Evolutionary conservation across 768 basidiomycete species (phyloP).

Genomic region (Dacryopinax spathularia): DNA sequence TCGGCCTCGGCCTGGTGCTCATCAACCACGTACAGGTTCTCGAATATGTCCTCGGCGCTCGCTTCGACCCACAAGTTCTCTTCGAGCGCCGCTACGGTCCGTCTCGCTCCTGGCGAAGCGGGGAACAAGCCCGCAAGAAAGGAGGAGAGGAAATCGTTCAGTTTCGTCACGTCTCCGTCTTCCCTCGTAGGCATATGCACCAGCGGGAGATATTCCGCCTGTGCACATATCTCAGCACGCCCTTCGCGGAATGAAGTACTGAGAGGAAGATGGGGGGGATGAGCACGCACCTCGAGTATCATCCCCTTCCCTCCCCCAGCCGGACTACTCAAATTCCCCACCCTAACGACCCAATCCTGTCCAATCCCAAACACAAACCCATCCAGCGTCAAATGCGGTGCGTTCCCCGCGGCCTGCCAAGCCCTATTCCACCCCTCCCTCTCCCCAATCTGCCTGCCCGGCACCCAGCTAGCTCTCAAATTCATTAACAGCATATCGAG

Average conservation of each 20-base stretch:
- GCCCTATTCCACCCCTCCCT: slow-evolving; percentile 22
- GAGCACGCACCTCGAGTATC: slow-evolving; percentile 52
- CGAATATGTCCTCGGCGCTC: slow-evolving; percentile 50
- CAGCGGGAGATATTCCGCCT: slow-evolving; percentile 71
- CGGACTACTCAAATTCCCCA: slow-evolving; percentile 54
- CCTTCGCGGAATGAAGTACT: too few relatives aligned
- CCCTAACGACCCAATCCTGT: slow-evolving; percentile 66
- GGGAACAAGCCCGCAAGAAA: slow-evolving; percentile 62
- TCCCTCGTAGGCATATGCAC: slow-evolving; percentile 44
- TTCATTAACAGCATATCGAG: slow-evolving; percentile 62
- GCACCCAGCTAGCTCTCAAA: slow-evolving; percentile 60
- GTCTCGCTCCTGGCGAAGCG: slow-evolving; percentile 55
- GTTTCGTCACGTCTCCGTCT: slow-evolving; percentile 51
- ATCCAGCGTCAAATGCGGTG: slow-evolving; percentile 55
- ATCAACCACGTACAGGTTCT: slow-evolving; percentile 33
- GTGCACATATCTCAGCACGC: too few relatives aligned
- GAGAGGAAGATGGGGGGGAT: too few relatives aligned
- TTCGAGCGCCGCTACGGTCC: slow-evolving; percentile 62
- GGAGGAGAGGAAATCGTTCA: slow-evolving; percentile 49
- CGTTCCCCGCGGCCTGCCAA: slow-evolving; percentile 1
- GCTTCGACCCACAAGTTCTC: slow-evolving; percentile 72
- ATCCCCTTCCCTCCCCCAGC: slow-evolving; percentile 71
- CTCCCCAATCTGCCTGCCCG: slow-evolving; percentile 41
- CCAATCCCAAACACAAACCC: slow-evolving; percentile 64
- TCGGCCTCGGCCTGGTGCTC: slow-evolving; percentile 14